Base-by-base conservation (phyloP, 352 stramenopile species). In the Phytophthora pini region DNA sequence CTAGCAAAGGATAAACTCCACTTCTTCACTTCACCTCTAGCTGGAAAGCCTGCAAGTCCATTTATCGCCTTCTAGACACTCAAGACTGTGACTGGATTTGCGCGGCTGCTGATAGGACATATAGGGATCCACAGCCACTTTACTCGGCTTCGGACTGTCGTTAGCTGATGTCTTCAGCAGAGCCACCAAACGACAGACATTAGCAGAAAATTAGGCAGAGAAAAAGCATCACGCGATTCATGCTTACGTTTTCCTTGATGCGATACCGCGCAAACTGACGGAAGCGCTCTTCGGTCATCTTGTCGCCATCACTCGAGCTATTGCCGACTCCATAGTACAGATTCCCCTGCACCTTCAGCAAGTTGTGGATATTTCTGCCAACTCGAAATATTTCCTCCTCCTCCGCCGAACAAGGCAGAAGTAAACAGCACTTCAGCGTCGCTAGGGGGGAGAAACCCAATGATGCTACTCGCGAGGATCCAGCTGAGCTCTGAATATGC, bases 361-460 rank as follows among this genome's bases (percentile, higher is more conserved):
- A 53, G 12, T 54, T 85, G 61, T 92, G 81, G 2, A 94, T 52
- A 52, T 92, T 80, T 46, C 79, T 89, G 40, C 85, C 85, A 7
- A 94, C 80, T 15, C 85, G 85, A 36, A 92, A 85, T 17, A 94
- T 92, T 46, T 93, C 84, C 9, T 81, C 72, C 22, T 92, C 76
- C 5, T 64, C 46, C 0, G 83, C 72, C 44, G 60, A 34, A 31
- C 82, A 94, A 13, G 85, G 83, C 15, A 92, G 32, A 38, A 94
- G 60, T 27, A 94, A 58, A 39, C 85, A 92, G 51, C 85, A 94
- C 22, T 89, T 90, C 10, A 92, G 61, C 9, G 57, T 68, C n/a
- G 72, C 61, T 10, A 82, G 62, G 2, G 74, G 70, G 1, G 81
- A 80, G 15, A 77, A 55, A 9, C 72, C 58, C 2, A 85, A 27